These are phyloP conservation scores for Rhizopogon rudus DNA, from an alignment of 768 basidiomycete species.

Conservation along the genomic window DNA sequence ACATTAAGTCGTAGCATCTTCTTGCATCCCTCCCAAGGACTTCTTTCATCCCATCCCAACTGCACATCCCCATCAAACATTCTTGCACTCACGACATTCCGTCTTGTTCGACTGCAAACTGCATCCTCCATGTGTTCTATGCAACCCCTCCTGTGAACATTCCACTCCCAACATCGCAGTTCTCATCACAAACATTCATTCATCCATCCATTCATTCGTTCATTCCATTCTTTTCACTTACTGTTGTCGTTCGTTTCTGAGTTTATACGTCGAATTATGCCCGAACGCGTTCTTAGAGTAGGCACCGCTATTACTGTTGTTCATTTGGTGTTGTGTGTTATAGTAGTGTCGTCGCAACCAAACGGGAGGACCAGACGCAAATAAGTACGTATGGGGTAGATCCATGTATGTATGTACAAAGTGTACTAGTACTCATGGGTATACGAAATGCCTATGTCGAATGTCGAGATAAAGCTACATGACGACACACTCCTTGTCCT, in stretches of 20 bases:
- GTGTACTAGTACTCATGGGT: too few species aligned
- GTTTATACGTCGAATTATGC: slow-evolving; percentile 27
- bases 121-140: background rate
- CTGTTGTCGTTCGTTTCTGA: slow-evolving; percentile 18
- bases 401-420: background rate
- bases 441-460: background rate
- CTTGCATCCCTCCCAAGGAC: background rate
- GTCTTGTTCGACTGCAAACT: background rate
- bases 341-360: background rate
- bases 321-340: slow-evolving; percentile 17
- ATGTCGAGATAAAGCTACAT: background rate
- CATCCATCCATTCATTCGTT: slow-evolving; percentile 6
- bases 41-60: slow-evolving; percentile 1
- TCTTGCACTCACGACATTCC: slow-evolving; percentile 16
- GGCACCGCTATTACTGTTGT: slow-evolving; percentile 14
- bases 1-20: background rate
- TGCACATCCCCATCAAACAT: slow-evolving; percentile 5
- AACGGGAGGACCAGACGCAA: background rate
- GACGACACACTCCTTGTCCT: background rate
- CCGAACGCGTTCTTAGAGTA: slow-evolving; percentile 6
- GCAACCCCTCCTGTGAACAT: background rate
- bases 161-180: slow-evolving; percentile 6
- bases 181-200: slow-evolving; percentile 8
- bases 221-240: slow-evolving; percentile 13
- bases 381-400: background rate